These are phyloP conservation scores for Sphaerulina populicola DNA, from an alignment of 2,329 filamentous ascomycete species.

Conservation along the genomic window DNA sequence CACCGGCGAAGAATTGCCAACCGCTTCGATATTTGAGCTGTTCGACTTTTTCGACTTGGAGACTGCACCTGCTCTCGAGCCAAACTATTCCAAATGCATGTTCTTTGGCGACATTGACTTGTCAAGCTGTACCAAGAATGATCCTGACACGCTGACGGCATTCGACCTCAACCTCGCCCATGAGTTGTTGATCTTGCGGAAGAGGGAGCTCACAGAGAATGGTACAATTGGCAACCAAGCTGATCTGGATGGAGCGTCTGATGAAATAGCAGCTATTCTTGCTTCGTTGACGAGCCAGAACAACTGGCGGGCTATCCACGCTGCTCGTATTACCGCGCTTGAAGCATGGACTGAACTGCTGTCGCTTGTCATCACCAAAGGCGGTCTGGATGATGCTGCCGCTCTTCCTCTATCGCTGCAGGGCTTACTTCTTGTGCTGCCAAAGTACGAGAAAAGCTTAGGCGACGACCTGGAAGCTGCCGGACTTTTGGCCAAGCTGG, in stretches of 20 bases:
- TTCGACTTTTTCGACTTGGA: slow-evolving; percentile 79
- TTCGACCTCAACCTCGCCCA: slow-evolving; percentile 64
- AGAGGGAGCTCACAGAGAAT: slow-evolving; percentile 51
- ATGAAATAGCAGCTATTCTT: slow-evolving; percentile 53
- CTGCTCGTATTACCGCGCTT: slow-evolving; percentile 58
- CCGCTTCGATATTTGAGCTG: slow-evolving; percentile 77
- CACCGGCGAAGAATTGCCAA: slow-evolving; percentile 56
- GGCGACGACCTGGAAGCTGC: not conserved
- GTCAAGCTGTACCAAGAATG: slow-evolving; percentile 53
- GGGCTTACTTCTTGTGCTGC: slow-evolving; percentile 75
- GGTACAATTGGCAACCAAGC: slow-evolving; percentile 28
- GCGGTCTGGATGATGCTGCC: slow-evolving; percentile 65
- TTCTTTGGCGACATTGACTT: slow-evolving; percentile 62
- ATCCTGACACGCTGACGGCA: slow-evolving; percentile 49
- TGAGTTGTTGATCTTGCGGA: slow-evolving; percentile 64
- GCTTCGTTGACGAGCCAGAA: slow-evolving; percentile 57
- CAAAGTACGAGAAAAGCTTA: slow-evolving; percentile 60
- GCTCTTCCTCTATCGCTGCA: slow-evolving; percentile 83
- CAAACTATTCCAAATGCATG: slow-evolving; percentile 42
- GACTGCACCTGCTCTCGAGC: slow-evolving; percentile 40
- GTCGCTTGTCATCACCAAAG: slow-evolving; percentile 72
- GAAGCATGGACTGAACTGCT: slow-evolving; percentile 78
- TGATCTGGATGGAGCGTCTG: slow-evolving; percentile 41
- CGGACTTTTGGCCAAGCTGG: slow-evolving; percentile 37
- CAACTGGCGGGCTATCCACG: slow-evolving; percentile 50